Base-by-base conservation (phyloP, 2,329 filamentous ascomycete species). In the Nigrospora oryzae region DNA sequence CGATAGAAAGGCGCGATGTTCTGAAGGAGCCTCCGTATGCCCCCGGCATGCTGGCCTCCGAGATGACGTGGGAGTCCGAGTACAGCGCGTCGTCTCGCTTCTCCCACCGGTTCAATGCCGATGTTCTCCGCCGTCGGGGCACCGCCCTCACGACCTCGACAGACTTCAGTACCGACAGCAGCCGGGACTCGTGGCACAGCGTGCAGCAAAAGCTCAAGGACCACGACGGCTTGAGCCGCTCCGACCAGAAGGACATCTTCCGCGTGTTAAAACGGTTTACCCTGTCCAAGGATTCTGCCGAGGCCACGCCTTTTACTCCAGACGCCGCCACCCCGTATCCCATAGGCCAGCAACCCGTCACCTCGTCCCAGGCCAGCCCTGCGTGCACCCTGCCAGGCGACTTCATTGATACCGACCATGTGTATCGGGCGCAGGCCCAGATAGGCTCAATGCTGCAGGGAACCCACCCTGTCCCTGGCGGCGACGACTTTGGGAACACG, bases 401-500 rank as follows among this genome's bases (percentile, higher is more conserved):
- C 50, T 74, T 75, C 34, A 57, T 79, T 7, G 62, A 54, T 31
- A 49, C 56, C 7, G 55, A 62, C 34, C 14, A 36, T 28, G 5
- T 10, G 23, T 28, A 28, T 28, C 23, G 10, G 23, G 4, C 2
- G 23, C 23, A 6, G 5, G 23, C 23, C 23, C 23, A 28, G 23
- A 28, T 28, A 28, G 5, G 23, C 8, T 28, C 7, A 10, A 28
- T 28, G 23, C 23, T 28, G 23, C 23, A 7, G 23, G 23, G 23
- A 10, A 5, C 5, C 23, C 23, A 28, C 2, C 8, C 23, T 10
- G 23, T 28, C 23, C 41, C 36, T 54, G 10, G 45, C 2, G 57
- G 59, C 13, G 76, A 80, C 49, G 56, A 65, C 34, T 79, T 75
- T 49, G 75, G 75, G 1, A 72, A 76, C 35, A 77, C 65, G 5